These are phyloP conservation scores for Pyronema domesticum DNA, from an alignment of 495 filamentous ascomycete species.

Conservation along the genomic window DNA sequence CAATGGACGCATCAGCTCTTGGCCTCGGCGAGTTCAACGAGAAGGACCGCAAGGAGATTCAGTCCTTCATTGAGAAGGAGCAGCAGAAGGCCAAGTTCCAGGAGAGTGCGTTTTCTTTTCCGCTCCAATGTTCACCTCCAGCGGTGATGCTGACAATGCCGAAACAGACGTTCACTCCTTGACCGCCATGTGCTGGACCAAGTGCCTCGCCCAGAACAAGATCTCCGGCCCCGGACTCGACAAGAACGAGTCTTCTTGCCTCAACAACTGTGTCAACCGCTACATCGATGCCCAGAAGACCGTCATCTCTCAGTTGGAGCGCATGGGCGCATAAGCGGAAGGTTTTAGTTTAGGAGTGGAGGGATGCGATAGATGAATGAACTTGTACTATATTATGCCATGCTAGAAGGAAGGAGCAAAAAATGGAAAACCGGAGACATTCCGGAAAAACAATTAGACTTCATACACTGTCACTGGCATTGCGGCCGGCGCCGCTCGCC, in stretches of 20 bases:
- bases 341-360: too few species aligned
- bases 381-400: too few species aligned
- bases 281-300: slow-evolving; percentile 76
- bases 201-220: slow-evolving; percentile 51
- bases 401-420: too few species aligned
- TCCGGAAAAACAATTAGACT: too few species aligned
- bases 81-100: slow-evolving; percentile 65
- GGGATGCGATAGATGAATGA: too few species aligned
- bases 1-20: neutral
- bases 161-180: slow-evolving; percentile 56
- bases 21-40: slow-evolving; percentile 43
- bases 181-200: slow-evolving; percentile 81
- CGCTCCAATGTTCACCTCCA: neutral
- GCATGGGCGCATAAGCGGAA: neutral
- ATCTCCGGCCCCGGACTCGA: slow-evolving; percentile 51
- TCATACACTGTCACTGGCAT: too few species aligned
- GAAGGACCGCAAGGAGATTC: slow-evolving; percentile 70
- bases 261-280: slow-evolving; percentile 80
- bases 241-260: slow-evolving; percentile 55
- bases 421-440: too few species aligned
- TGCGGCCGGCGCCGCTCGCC: too few species aligned
- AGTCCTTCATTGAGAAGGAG: slow-evolving; percentile 63
- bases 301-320: slow-evolving; percentile 64
- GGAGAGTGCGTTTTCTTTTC: slow-evolving; percentile 39
- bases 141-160: neutral